Evolutionary conservation across 164 flowering plant species (phyloP).

Genomic region (Aristolochia contorta): DNA sequence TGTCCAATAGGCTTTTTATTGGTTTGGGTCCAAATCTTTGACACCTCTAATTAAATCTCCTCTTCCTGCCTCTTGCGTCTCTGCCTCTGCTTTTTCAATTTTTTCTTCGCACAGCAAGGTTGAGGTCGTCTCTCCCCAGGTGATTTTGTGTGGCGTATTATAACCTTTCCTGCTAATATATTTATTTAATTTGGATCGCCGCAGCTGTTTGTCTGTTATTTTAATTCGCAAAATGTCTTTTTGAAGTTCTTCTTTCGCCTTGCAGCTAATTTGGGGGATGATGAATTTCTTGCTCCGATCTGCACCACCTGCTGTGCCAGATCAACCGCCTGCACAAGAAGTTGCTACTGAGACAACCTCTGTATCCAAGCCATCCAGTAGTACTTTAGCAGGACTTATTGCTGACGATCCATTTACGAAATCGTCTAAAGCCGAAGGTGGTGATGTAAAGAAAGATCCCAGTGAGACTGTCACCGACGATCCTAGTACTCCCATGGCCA

Average conservation of each 20-base stretch:
- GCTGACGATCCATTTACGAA: slow-evolving; percentile 53
- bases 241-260: not conserved
- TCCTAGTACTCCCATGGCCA: slow-evolving; percentile 18
- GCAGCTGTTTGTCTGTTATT: no score
- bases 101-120: no score
- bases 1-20: no score
- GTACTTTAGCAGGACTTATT: slow-evolving; percentile 68
- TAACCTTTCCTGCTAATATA: no score
- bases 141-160: no score
- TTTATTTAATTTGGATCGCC: no score
- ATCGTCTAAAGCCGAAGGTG: slow-evolving; percentile 20
- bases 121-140: no score
- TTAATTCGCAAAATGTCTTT: not conserved
- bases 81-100: no score
- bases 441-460: slow-evolving; percentile 21
- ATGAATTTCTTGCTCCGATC: slow-evolving; percentile 81
- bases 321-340: slow-evolving; percentile 27
- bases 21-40: no score
- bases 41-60: no score
- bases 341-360: slow-evolving; percentile 13
- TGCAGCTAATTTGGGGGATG: slow-evolving; percentile 24
- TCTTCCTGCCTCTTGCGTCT: no score
- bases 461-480: slow-evolving; percentile 22
- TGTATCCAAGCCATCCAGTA: slow-evolving; percentile 16
- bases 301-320: slow-evolving; percentile 29